These are phyloP conservation scores for Zymoseptoria tritici DNA, from an alignment of 2,329 filamentous ascomycete genomes.

Conservation along the genomic window DNA sequence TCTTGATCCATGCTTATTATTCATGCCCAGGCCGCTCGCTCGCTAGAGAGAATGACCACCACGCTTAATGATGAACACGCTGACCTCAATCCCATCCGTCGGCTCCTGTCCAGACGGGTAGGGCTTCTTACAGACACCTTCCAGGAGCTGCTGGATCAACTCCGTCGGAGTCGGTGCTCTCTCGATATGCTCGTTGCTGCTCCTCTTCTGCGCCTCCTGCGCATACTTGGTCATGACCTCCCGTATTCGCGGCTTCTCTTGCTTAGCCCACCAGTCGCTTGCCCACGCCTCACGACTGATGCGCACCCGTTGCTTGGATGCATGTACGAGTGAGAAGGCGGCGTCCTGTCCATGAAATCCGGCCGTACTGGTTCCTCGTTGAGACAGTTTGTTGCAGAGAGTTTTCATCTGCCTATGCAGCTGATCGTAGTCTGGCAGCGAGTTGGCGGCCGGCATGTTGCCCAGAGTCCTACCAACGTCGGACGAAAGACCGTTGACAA, in stretches of 20 bases:
- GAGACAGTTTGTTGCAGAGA: constrained; percentile 23
- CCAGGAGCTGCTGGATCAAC: constrained; percentile 52
- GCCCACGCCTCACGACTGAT: constrained; percentile 51
- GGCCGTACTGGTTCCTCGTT: constrained; percentile 22
- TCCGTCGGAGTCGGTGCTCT: constrained; percentile 39
- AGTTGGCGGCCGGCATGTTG: constrained; percentile 45
- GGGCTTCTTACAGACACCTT: constrained; percentile 48
- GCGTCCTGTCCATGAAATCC: constrained; percentile 27
- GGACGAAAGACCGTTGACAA: constrained; percentile 51
- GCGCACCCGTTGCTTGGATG: constrained; percentile 44
- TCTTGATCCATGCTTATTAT: not conserved
- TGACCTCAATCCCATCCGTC: constrained; percentile 40
- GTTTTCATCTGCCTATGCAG: constrained; percentile 17
- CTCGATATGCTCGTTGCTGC: constrained; percentile 27
- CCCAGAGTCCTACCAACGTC: constrained; percentile 50
- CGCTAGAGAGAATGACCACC: constrained; percentile 16
- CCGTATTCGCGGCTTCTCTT: constrained; percentile 54
- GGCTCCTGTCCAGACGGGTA: constrained; percentile 41
- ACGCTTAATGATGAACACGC: constrained; percentile 40
- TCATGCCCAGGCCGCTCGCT: constrained; percentile 1
- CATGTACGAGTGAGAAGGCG: constrained; percentile 39
- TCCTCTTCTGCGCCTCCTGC: constrained; percentile 36
- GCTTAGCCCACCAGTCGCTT: constrained; percentile 56
- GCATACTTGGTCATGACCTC: constrained; percentile 42
- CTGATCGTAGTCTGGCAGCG: constrained; percentile 49